phyloP scores from a whole-genome alignment of 495 filamentous ascomycete species.

The Penicillium lagena region DNA sequence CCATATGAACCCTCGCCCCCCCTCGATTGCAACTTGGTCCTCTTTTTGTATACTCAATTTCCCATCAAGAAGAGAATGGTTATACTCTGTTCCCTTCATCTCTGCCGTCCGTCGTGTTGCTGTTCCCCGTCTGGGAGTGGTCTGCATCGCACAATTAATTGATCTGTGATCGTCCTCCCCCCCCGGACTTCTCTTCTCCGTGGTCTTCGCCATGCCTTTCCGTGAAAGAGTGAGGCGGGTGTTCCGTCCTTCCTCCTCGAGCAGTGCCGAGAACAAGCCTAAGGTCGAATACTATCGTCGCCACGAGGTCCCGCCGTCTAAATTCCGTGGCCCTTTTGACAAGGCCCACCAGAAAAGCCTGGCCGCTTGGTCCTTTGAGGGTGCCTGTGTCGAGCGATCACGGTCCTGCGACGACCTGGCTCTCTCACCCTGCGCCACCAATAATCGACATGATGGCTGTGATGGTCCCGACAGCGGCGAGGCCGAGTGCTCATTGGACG shows the following conservation, averaged over 20 bases:
- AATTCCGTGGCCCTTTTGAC: constrained; percentile 47
- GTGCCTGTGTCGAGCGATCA: constrained; percentile 28
- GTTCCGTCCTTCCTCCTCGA: constrained; percentile 28
- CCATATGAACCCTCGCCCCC: not conserved
- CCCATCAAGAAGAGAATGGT: constrained; percentile 11
- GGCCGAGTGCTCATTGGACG: constrained; percentile 12
- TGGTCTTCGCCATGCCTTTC: constrained; percentile 30
- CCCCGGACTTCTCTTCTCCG: not conserved
- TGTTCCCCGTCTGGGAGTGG: constrained; percentile 29
- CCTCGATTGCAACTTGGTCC: not conserved
- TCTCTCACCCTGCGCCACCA: constrained; percentile 33
- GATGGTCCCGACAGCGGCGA: constrained; percentile 2
- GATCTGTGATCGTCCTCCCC: not conserved
- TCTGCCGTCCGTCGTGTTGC: constrained; percentile 25
- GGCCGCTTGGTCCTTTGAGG: constrained; percentile 44
- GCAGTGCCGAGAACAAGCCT: constrained; percentile 25
- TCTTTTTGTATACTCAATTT: not conserved
- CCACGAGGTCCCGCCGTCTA: constrained; percentile 43
- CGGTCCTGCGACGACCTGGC: constrained; percentile 27
- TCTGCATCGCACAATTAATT: constrained; percentile 23
- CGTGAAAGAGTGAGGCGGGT: constrained; percentile 37
- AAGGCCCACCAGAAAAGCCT: constrained; percentile 42
- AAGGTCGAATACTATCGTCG: constrained; percentile 48
- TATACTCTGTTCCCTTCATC: constrained; percentile 3
- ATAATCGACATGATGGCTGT: constrained; percentile 13